Conservation (phyloP, 2,329 filamentous ascomycete genomes). For the Penicillium sp. region DNA sequence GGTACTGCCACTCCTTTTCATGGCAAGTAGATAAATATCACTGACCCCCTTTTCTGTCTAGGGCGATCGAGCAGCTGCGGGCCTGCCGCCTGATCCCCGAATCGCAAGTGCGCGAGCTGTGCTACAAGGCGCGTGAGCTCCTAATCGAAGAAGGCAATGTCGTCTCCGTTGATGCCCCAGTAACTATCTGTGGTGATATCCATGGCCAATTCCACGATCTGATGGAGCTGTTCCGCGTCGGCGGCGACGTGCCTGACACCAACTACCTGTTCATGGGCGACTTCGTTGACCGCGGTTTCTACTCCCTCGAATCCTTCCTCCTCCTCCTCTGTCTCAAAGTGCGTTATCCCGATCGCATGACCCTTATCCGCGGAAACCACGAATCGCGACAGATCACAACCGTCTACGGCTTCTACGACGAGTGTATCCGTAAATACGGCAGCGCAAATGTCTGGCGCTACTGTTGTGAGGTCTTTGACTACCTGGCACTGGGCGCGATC, state of each 20-base stretch:
- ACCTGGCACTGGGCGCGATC: slow-evolving; percentile 85
- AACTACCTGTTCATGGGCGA: slow-evolving; percentile 99
- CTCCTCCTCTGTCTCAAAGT: slow-evolving; percentile 95
- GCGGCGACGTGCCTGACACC: slow-evolving; percentile 89
- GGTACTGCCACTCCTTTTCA: slow-evolving; percentile 53
- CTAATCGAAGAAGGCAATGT: slow-evolving; percentile 98
- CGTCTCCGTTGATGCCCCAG: slow-evolving; percentile 89
- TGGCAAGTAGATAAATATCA: slow-evolving; percentile 1
- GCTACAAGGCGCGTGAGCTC: slow-evolving; percentile 94
- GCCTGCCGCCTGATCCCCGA: slow-evolving; percentile 96
- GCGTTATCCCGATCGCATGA: slow-evolving; percentile 95
- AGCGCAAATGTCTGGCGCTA: slow-evolving; percentile 96
- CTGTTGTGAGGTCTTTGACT: slow-evolving; percentile 98
- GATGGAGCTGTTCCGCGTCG: slow-evolving; percentile 94
- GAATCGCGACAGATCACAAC: slow-evolving; percentile 96
- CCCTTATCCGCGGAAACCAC: slow-evolving; percentile 90
- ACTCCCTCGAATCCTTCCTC: slow-evolving; percentile 94
- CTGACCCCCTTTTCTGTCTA: slow-evolving; percentile 37
- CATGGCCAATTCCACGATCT: slow-evolving; percentile 96
- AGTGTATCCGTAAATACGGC: slow-evolving; percentile 93
- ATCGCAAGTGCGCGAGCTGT: slow-evolving; percentile 90
- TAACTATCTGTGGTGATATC: slow-evolving; percentile 97
- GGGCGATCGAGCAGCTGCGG: slow-evolving; percentile 92
- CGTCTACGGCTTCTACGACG: slow-evolving; percentile 97
- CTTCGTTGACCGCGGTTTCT: slow-evolving; percentile 97